These are phyloP conservation scores for Citrus cavaleriei DNA, from an alignment of 345 rosid genomes.

Conservation along the genomic window DNA sequence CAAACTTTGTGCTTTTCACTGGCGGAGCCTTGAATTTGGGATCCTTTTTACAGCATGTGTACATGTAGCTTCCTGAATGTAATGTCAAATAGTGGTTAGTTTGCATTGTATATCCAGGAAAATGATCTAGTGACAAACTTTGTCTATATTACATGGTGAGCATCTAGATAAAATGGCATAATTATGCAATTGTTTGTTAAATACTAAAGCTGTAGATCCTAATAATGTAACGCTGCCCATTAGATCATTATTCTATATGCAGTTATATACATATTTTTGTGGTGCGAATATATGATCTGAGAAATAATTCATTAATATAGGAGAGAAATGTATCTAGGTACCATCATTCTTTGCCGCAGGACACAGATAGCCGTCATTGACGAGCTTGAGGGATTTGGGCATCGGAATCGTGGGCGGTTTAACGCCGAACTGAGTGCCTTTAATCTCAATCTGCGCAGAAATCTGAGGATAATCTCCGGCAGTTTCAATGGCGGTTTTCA, in stretches of 20 bases:
- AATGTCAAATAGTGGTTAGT: no score
- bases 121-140: no score
- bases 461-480: slow-evolving; percentile 81
- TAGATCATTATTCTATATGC: no score
- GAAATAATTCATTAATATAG: neutral
- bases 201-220: no score
- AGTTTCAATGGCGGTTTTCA: slow-evolving; percentile 75
- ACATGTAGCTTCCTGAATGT: slow-evolving; percentile 52
- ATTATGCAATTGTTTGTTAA: no score
- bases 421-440: slow-evolving; percentile 77
- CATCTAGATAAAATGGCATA: no score
- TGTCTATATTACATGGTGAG: no score
- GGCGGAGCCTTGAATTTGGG: slow-evolving; percentile 55
- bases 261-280: no score
- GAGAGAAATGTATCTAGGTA: slow-evolving; percentile 8
- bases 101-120: no score
- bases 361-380: slow-evolving; percentile 64
- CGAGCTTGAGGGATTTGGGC: slow-evolving; percentile 64
- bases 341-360: slow-evolving; percentile 50
- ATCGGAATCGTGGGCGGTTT: slow-evolving; percentile 50
- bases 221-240: no score
- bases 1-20: slow-evolving; percentile 36
- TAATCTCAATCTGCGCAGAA: slow-evolving; percentile 44
- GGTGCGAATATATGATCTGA: neutral
- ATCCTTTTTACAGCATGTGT: slow-evolving; percentile 67